Evolutionary conservation across 805 yeast species (phyloP).

Genomic region (Teunomyces panamensis): DNA sequence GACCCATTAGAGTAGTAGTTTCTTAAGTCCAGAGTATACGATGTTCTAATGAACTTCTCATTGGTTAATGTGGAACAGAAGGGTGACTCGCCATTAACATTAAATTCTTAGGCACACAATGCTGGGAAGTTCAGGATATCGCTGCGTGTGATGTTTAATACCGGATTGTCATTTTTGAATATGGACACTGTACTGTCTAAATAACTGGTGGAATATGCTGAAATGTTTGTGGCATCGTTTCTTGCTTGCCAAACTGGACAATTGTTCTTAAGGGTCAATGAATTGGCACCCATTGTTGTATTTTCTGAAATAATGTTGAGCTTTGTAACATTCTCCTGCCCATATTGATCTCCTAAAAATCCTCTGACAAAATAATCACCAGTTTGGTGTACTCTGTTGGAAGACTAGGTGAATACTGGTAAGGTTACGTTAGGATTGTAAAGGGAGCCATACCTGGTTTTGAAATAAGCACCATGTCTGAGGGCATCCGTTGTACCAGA

Average conservation of each 20-base stretch:
- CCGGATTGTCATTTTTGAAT: constrained; percentile 53
- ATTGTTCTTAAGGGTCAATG: constrained; percentile 53
- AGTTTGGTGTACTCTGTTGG: constrained; percentile 54
- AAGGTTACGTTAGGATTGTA: constrained; percentile 32
- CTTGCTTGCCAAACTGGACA: constrained; percentile 20
- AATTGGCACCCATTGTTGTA: constrained; percentile 50
- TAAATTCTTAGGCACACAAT: constrained; percentile 74
- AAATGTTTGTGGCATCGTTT: neutral
- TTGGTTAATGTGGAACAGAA: constrained; percentile 67
- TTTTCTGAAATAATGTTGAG: constrained; percentile 47
- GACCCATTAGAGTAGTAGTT: constrained; percentile 63
- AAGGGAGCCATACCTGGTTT: constrained; percentile 49
- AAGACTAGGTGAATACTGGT: constrained; percentile 55
- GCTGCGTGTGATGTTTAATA: constrained; percentile 44
- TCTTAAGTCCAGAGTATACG: constrained; percentile 57
- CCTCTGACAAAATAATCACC: constrained; percentile 59
- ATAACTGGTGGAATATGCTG: constrained; percentile 37
- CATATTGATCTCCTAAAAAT: constrained; percentile 47
- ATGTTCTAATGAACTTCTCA: constrained; percentile 61
- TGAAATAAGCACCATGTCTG: constrained; percentile 47
- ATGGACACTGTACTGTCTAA: constrained; percentile 53
- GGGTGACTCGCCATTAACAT: constrained; percentile 62
- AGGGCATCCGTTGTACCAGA: constrained; percentile 51
- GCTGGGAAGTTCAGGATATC: constrained; percentile 55
- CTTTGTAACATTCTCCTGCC: constrained; percentile 22